Percentiles rank a stretch among this genome's conserved stretches.
Evolutionary conservation across 2,329 filamentous ascomycete genomes (phyloP).

Genomic region (Cladosporium sp.): DNA sequence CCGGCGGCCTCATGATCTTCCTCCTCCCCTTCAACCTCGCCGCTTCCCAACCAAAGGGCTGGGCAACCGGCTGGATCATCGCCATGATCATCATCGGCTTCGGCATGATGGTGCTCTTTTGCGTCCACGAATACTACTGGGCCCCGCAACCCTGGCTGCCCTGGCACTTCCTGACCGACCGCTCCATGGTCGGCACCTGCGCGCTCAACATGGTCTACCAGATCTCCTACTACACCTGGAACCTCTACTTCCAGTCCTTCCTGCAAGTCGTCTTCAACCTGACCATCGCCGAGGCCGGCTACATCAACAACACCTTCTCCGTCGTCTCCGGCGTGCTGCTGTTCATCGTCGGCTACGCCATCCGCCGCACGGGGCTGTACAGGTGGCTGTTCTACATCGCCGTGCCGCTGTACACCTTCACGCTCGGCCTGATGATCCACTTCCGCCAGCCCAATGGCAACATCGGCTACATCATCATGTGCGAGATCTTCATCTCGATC

Average conservation of each 20-base stretch:
- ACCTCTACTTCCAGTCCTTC: conserved; percentile 46
- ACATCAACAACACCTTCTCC: conserved; percentile 40
- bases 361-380: conserved; percentile 52
- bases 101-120: conserved; percentile 41
- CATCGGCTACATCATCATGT: conserved; percentile 54
- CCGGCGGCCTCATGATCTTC: conserved; percentile 62
- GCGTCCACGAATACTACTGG: conserved; percentile 43
- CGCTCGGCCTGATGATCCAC: conserved; percentile 35
- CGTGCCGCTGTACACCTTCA: conserved; percentile 41
- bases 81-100: conserved; percentile 45
- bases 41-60: conserved; percentile 36
- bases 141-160: conserved; percentile 46
- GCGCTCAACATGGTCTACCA: conserved; percentile 46
- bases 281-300: conserved; percentile 32
- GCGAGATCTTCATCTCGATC: conserved; percentile 57
- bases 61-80: conserved; percentile 44
- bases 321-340: conserved; percentile 47
- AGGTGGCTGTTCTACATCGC: conserved; percentile 48
- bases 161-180: conserved; percentile 52
- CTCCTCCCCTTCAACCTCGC: conserved; percentile 66
- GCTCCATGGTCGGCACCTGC: conserved; percentile 56
- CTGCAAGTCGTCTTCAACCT: conserved; percentile 44
- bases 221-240: conserved; percentile 41
- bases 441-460: conserved; percentile 39
- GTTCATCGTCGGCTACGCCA: conserved; percentile 51